Base-by-base conservation (phyloP, 192 early-diverging fungal species). In the Jimgerdemannia flammicorona region DNA sequence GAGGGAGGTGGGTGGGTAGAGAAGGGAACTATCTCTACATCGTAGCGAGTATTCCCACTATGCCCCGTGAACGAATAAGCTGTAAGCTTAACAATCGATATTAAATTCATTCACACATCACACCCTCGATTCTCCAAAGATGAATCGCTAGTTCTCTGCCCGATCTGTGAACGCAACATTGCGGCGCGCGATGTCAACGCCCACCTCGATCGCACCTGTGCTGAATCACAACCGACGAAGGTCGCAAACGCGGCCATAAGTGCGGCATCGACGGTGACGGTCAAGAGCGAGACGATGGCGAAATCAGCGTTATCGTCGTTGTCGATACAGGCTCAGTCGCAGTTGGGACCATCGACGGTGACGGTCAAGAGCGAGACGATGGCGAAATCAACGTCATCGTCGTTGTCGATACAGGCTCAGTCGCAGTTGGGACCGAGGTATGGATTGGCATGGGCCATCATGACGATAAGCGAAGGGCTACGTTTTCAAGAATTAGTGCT, bases 81-180 rank as follows among this genome's bases (percentile, higher is more conserved):
- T 29, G 29, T 29, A 1, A 29, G 29, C 29, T 29, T 29, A 29
- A 29, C 29, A 29, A 29, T 29, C 29, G 0, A 29, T 29, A 29
- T 29, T 29, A 29, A 0, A 29, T 29, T 29, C 29, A 29, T 29
- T 29, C 29, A 29, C 29, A 29, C 29, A 29, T 29, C 29, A 29
- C 29, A 29, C 1, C 29, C 29, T 29, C 29, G 29, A 29, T 29
- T 29, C 29, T 29, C 29, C 29, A 29, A 29, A 29, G 29, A 29
- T 29, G 29, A 29, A 29, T 40, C 66, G 1, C 4, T 74, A 20
- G 84, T 85, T 3, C 18, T 67, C 18, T 87, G 85, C 74, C 84
- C 84, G 1, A 70, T 83, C 7, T 87, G 85, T 67, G 43, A 64
- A 3, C 78, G 76, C 19, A 40, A 70, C 2, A 77, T 80, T 54